These are phyloP conservation scores for Tuber melanosporum DNA, from an alignment of 495 filamentous ascomycete genomes.

Conservation along the genomic window DNA sequence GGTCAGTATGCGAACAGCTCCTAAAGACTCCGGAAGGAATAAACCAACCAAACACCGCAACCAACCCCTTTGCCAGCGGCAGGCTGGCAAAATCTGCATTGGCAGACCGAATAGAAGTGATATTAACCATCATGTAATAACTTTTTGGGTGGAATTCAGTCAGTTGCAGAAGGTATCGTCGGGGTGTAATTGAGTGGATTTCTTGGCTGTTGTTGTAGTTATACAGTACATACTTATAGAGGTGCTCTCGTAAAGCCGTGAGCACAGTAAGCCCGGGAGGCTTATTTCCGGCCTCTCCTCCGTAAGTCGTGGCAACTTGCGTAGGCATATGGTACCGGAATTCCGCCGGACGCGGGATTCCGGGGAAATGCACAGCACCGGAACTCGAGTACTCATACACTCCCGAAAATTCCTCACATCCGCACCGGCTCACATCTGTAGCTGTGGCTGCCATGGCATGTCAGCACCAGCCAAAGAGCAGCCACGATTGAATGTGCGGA, in stretches of 20 bases:
- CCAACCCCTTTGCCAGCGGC: constrained; percentile 21
- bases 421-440: background rate
- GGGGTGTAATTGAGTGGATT: background rate
- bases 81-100: constrained; percentile 28
- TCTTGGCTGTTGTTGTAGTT: background rate
- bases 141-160: background rate
- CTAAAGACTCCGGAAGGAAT: no score
- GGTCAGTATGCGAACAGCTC: background rate
- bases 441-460: background rate
- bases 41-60: constrained; percentile 28
- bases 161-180: background rate
- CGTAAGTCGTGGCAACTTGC: background rate
- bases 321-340: no score
- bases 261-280: background rate
- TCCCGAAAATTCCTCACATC: background rate
- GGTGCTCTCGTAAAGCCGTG: background rate
- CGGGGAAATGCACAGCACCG: background rate
- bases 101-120: constrained; percentile 24
- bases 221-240: background rate
- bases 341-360: background rate
- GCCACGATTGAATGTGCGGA: background rate
- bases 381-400: background rate
- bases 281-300: background rate
- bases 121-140: constrained; percentile 20
- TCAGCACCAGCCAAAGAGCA: background rate